A percentile compares a stretch with the other conserved stretches of the same genome.
phyloP scores from a whole-genome alignment of 2,329 filamentous ascomycete species.

The Zymoseptoria pseudotritici region DNA sequence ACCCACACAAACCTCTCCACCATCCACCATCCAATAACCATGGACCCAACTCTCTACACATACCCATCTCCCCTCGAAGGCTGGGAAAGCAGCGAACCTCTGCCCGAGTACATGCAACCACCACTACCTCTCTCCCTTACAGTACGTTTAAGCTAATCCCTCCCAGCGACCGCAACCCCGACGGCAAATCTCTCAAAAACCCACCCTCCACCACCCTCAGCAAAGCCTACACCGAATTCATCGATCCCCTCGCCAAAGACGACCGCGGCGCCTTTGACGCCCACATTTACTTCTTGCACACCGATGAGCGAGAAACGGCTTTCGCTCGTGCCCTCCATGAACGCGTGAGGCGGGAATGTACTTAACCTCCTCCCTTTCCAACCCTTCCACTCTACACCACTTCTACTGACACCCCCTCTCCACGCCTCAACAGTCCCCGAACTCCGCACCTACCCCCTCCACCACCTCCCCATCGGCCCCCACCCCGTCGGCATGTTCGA shows the following conservation, averaged over 20 bases:
- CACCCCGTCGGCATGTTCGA: slow-evolving; percentile 88
- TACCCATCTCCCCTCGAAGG: slow-evolving; percentile 50
- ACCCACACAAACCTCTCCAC: background rate
- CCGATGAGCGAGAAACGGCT: slow-evolving; percentile 52
- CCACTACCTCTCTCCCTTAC: background rate
- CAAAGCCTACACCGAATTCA: slow-evolving; percentile 62
- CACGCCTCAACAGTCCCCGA: no score
- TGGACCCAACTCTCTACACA: slow-evolving; percentile 45
- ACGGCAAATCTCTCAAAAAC: slow-evolving; percentile 74
- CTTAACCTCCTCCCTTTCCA: background rate
- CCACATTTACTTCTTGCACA: slow-evolving; percentile 72
- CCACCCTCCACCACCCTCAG: slow-evolving; percentile 53
- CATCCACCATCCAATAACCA: slow-evolving; percentile 6
- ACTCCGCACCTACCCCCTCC: slow-evolving; percentile 71
- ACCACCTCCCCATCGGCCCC: slow-evolving; percentile 70
- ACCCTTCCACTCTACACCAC: no score
- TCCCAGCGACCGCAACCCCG: slow-evolving; percentile 32
- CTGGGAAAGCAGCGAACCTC: slow-evolving; percentile 41
- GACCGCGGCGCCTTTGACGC: slow-evolving; percentile 70
- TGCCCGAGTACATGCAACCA: slow-evolving; percentile 33
- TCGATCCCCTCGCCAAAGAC: slow-evolving; percentile 59
- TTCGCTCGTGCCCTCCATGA: slow-evolving; percentile 70
- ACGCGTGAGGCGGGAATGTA: slow-evolving; percentile 72
- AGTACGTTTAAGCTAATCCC: background rate
- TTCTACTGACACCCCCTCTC: no score